These are phyloP conservation scores for Sclerotinia minor DNA, from an alignment of 2,329 filamentous ascomycete species.

Conservation along the genomic window DNA sequence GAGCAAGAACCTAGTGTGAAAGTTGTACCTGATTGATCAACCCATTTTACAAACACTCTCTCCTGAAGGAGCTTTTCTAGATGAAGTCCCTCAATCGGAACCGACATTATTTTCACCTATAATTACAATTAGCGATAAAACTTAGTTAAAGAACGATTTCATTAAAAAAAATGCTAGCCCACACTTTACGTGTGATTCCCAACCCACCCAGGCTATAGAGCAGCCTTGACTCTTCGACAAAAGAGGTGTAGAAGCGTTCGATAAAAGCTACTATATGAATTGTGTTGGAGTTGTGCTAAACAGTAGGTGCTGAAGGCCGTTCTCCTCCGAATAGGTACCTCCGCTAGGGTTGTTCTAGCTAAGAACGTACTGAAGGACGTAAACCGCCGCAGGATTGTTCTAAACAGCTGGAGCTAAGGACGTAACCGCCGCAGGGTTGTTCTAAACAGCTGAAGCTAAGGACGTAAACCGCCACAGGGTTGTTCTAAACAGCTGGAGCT, in stretches of 20 bases:
- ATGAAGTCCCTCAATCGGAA: not conserved
- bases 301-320: not conserved
- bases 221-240: conserved; percentile 19
- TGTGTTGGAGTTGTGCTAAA: conserved; percentile 1
- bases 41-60: conserved; percentile 19
- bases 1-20: not conserved
- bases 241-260: conserved; percentile 1
- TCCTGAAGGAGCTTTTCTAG: not conserved
- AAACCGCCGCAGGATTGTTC: not conserved
- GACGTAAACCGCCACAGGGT: not conserved
- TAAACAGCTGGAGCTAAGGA: too few relatives aligned
- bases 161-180: conserved; percentile 8
- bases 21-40: conserved; percentile 3
- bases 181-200: conserved; percentile 18
- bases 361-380: not conserved
- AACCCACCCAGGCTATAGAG: conserved; percentile 18
- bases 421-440: too few relatives aligned
- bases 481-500: not conserved
- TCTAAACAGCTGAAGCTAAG: not conserved
- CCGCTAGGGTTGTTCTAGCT: not conserved
- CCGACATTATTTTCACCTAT: not conserved
- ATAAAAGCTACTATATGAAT: not conserved
- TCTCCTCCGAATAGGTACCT: too few relatives aligned
- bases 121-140: conserved; percentile 1
- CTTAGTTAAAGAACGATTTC: conserved; percentile 4